Evolutionary conservation across 768 basidiomycete species (phyloP), one percentile per base, ranked within the genome.

Genomic region (Tremella yokohamensis): DNA sequence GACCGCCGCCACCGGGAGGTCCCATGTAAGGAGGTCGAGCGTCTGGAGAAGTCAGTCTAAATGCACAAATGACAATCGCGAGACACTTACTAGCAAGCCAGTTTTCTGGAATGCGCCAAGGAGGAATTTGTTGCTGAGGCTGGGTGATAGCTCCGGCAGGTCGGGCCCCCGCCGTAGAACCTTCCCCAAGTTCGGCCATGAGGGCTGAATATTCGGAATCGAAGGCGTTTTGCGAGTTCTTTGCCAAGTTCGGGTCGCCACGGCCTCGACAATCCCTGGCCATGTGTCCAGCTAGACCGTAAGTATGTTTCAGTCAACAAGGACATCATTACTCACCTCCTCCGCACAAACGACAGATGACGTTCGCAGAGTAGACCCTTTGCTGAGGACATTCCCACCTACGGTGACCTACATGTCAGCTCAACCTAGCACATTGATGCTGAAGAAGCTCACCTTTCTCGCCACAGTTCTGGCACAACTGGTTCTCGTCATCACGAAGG

Each of bases 331-430:
- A 63, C 74, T 69, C 57, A 70, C 72, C 74, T 71, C 90, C 93
- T 61, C 94, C 94, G 77, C 96, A 99, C 71, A 93, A 85, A 73
- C 91, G 92, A 82, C 96, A 99, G 74, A 97, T 94, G 81, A 99
- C 93, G 49, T 94, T 94, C 80, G 96, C 96, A 67, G 90, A 93
- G 80, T 92, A 98, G 80, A 96, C 96, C 77, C 89, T 86, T 78
- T 96, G 90, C 79, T 97, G 90, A 16, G 93, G 92, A 77, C 96
- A 99, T 78, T 98, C 96, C 80, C 91, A 98, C 84, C 97, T 93
- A 79, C 94, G 87, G 75, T 97, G 93, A 58, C 92, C 92, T 64
- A 91, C 84, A 87, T 72, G 89, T 90, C 89, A 93, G 22, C 16
- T 37, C 13, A 20, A 42, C 8, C 1, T 16, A 12, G 7, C n/a